Conservation (phyloP, 106 monocot species). For the Apostasia ramifera region DNA sequence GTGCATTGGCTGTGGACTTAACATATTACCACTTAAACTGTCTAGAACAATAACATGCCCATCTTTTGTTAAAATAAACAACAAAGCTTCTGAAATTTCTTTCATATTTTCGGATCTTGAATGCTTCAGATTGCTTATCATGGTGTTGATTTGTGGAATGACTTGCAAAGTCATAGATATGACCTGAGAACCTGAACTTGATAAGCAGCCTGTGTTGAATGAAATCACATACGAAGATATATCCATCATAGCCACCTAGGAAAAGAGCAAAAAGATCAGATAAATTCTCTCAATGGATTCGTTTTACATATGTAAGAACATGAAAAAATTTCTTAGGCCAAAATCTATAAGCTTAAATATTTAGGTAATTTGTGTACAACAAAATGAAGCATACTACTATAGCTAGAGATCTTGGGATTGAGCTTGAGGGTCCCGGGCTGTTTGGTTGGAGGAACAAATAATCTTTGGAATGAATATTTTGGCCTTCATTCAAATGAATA, state of each 20-base stretch:
- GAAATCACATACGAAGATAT: constrained; percentile 41
- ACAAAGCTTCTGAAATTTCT: constrained; percentile 17
- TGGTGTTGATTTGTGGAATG: constrained; percentile 15
- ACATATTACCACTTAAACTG: constrained; percentile 42
- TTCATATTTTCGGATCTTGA: constrained; percentile 16
- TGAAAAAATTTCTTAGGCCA: too few species aligned
- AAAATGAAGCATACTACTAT: too few species aligned
- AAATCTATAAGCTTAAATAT: too few species aligned
- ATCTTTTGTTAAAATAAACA: constrained; percentile 69
- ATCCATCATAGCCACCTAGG: constrained; percentile 75
- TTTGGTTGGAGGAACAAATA: too few species aligned
- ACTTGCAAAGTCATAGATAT: constrained; percentile 33
- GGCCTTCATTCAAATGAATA: too few species aligned
- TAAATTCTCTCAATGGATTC: neutral
- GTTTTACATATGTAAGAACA: too few species aligned
- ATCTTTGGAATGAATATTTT: too few species aligned
- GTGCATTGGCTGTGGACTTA: constrained; percentile 29
- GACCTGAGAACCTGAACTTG: constrained; percentile 49
- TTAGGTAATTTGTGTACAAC: too few species aligned
- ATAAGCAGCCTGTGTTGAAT: constrained; percentile 36
- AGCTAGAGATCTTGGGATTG: too few species aligned
- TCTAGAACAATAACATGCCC: constrained; percentile 43
- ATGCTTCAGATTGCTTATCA: constrained; percentile 16
- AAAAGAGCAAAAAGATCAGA: constrained; percentile 3
- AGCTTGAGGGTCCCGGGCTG: too few species aligned